Evolutionary conservation across 129 eudicot species (phyloP), one percentile per base, ranked within the genome.

Genomic region (Gnaphalium uliginosum): DNA sequence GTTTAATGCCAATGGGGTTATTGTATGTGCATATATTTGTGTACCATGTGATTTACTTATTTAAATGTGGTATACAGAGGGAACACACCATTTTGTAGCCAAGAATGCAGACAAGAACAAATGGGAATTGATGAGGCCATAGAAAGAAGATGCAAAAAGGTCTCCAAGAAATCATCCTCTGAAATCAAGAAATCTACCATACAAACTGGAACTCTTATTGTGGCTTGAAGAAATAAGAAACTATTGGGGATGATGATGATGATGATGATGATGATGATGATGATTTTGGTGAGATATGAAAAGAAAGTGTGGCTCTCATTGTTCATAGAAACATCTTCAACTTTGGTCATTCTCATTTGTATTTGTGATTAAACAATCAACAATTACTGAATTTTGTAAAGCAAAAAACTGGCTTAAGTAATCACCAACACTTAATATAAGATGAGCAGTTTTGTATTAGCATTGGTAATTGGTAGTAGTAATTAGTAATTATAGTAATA

Each of bases 31-130:
- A 48, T 2, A 14, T 22, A 18, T 54, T 35, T 21, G 13, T 64
- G 17, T 3, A 61, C 17, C 32, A 61, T 61, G 17, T 61, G 26
- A 17, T 23, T 68, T 75, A 81, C 46, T 39, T 83, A 32, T 68
- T 54, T 64, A 32, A 50, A 58, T 17, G 58, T 81, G 80, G 19
- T 81, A 74, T 89, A 93, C 90, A 93, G 96, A 85, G 98, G 98
- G 57, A 82, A 89, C 62, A 86, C 98, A 21, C 96, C 98, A 77
- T 93, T 84, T 76, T 93, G 98, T 73, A 93, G 98, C 89, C 89
- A 89, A 77, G 98, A 92, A 22, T 92, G 98, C 77, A 84, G 98
- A 61, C 98, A 92, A 88, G 98, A 92, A 57, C 96, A 92, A 61
- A 92, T 92, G 68, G 98, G 87, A 30, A 83, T 69, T 50, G 98